A percentile compares a stretch with the other conserved stretches of the same genome.
phyloP scores from a whole-genome alignment of 2,329 filamentous ascomycete species.

The Sclerotinia sclerotiorum region DNA sequence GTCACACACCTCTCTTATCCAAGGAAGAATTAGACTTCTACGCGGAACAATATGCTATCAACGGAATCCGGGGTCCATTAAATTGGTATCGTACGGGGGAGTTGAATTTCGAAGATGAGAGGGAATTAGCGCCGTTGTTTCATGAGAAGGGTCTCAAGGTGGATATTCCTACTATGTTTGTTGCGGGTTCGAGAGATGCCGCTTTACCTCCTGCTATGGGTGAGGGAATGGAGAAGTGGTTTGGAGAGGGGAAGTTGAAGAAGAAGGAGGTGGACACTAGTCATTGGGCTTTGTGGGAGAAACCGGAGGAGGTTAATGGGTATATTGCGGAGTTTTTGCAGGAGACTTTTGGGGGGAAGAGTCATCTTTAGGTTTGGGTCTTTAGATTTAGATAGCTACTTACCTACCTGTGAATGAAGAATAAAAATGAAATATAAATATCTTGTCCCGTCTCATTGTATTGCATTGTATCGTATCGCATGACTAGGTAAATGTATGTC shows the following conservation, averaged over 20 bases:
- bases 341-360: constrained; percentile 21
- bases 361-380: neutral
- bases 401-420: neutral
- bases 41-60: constrained; percentile 65
- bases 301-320: constrained; percentile 66
- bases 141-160: constrained; percentile 53
- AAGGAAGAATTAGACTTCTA: constrained; percentile 77
- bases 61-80: constrained; percentile 74
- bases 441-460: no score
- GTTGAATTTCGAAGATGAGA: constrained; percentile 77
- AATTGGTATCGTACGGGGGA: constrained; percentile 83
- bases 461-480: no score
- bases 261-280: constrained; percentile 64
- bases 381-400: neutral
- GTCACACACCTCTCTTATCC: constrained; percentile 58
- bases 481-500: no score
- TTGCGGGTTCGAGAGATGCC: constrained; percentile 68
- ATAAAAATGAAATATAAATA: no score
- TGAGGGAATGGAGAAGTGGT: constrained; percentile 65
- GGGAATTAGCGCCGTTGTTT: constrained; percentile 57
- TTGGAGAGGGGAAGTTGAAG: constrained; percentile 51
- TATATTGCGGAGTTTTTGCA: constrained; percentile 46
- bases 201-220: constrained; percentile 74
- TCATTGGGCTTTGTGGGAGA: constrained; percentile 85
- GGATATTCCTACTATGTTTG: constrained; percentile 68